These are phyloP conservation scores for Pseudozyma pruni DNA, from an alignment of 1,284 basidiomycete genomes.

Conservation along the genomic window DNA sequence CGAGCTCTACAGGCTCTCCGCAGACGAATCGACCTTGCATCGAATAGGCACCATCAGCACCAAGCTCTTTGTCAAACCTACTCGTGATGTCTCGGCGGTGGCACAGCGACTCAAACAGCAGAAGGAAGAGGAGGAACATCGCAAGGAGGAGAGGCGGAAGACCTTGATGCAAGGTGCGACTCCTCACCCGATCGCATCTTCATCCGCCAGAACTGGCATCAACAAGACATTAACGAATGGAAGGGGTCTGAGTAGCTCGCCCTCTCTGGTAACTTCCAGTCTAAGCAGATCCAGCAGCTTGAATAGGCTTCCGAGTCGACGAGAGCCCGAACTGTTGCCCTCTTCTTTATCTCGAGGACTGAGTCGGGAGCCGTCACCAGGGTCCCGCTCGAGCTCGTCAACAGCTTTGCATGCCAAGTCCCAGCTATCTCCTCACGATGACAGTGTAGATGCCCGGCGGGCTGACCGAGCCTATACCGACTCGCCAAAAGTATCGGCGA, in stretches of 20 bases:
- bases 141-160: constrained; percentile 37
- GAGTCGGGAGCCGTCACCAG: constrained; percentile 27
- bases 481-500: constrained; percentile 12
- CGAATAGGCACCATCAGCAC: constrained; percentile 31
- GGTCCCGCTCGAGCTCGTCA: not conserved
- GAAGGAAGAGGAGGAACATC: constrained; percentile 44
- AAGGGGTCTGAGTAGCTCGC: constrained; percentile 1
- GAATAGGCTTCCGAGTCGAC: constrained; percentile 25
- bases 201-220: constrained; percentile 17
- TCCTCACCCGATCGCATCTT: constrained; percentile 12
- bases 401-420: not conserved
- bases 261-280: constrained; percentile 11
- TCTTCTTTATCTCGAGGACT: constrained; percentile 13
- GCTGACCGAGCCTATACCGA: constrained; percentile 15
- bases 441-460: not conserved
- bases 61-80: constrained; percentile 40
- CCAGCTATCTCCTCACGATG: constrained; percentile 15
- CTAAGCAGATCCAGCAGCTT: constrained; percentile 39
- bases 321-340: constrained; percentile 7
- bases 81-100: constrained; percentile 33
- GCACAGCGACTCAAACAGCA: constrained; percentile 48
- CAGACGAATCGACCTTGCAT: constrained; percentile 34
- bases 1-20: constrained; percentile 37
- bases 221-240: constrained; percentile 24
- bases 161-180: constrained; percentile 40